A percentile compares a stretch with the other conserved stretches of the same genome.
phyloP scores from a whole-genome alignment of 208 protist species.

The Plasmodiophora brassicae region DNA sequence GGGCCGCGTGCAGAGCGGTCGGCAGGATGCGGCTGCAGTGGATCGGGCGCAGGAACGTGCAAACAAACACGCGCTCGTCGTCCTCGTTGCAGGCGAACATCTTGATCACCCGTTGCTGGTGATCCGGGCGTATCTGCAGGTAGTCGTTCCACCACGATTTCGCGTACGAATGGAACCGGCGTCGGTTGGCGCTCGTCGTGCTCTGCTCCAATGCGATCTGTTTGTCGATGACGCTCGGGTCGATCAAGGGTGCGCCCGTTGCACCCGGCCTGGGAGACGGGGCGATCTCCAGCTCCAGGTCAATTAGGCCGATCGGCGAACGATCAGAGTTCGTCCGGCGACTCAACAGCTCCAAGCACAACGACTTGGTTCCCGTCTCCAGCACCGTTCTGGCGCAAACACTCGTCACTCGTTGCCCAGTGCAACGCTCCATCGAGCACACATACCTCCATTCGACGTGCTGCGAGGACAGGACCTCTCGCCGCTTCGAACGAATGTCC shows the following conservation, averaged over 20 bases:
- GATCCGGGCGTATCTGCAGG: background rate
- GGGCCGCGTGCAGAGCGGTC: background rate
- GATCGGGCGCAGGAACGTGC: background rate
- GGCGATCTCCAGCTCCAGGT: background rate
- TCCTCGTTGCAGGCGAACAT: slow-evolving; percentile 20
- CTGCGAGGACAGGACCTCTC: background rate
- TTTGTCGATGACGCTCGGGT: background rate
- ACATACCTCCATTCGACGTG: background rate
- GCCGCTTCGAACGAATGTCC: background rate
- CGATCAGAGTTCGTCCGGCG: background rate
- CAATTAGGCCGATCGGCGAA: background rate
- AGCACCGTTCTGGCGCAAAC: background rate
- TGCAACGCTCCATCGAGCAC: background rate
- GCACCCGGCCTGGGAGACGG: background rate
- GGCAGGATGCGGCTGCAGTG: background rate
- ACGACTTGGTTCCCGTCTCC: background rate
- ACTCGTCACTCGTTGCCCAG: background rate
- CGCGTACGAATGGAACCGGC: background rate
- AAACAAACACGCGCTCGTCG: background rate
- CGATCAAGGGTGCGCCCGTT: background rate
- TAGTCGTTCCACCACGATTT: background rate
- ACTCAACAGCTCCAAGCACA: background rate
- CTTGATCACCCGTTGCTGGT: slow-evolving; percentile 4
- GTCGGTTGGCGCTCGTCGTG: background rate
- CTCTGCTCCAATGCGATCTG: background rate